phyloP scores from a whole-genome alignment of 306 rosid genomes.

The Prunus kanzakura region DNA sequence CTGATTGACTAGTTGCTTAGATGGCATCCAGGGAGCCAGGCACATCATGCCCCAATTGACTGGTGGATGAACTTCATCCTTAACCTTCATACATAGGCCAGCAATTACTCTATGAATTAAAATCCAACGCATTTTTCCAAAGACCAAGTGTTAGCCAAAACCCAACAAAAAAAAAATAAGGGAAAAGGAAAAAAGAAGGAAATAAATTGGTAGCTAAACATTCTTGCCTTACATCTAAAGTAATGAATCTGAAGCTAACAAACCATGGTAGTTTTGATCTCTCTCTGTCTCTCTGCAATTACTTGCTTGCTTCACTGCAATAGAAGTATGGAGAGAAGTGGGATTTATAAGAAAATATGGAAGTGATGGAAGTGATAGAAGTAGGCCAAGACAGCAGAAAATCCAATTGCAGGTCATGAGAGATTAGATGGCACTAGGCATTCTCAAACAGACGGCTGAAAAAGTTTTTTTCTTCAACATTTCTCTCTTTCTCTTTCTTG shows the following conservation, averaged over 20 bases:
- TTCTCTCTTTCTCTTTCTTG: not conserved
- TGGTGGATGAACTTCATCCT: not conserved
- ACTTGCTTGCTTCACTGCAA: not conserved
- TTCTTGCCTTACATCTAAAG: not conserved
- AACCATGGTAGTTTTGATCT: not conserved
- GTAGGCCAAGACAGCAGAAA: constrained; percentile 22
- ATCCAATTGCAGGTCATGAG: constrained; percentile 13
- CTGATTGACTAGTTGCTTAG: constrained; percentile 14
- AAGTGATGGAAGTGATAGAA: constrained; percentile 11
- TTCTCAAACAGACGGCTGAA: constrained; percentile 20
- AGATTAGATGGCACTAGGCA: constrained; percentile 17
- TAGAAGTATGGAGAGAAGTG: constrained; percentile 4
- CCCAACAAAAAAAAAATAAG: not conserved
- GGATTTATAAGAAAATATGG: constrained; percentile 13
- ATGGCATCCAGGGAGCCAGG: constrained; percentile 45
- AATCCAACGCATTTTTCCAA: not conserved
- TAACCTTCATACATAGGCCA: not conserved
- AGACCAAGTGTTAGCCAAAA: not conserved
- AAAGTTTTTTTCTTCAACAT: constrained; percentile 15
- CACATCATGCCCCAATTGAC: not conserved
- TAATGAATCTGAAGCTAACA: not conserved
- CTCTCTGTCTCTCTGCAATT: not conserved
- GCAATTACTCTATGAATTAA: not conserved
- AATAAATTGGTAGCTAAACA: no score
- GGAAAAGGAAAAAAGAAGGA: no score